Evolutionary conservation across 1,284 basidiomycete species (phyloP).

Genomic region (Schizopora paradoxa): DNA sequence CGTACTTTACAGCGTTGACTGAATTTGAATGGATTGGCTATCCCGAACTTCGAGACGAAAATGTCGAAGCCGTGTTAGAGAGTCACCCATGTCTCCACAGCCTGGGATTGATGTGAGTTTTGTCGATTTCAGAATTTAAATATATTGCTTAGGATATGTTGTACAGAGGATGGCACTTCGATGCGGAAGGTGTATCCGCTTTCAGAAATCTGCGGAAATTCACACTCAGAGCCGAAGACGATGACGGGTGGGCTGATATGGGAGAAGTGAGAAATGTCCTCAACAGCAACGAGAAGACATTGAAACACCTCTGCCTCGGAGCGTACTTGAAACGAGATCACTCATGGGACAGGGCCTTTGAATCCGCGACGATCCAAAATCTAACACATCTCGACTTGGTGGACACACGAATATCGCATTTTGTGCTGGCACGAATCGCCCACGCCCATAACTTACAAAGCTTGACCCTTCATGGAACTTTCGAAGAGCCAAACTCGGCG

Average conservation of each 20-base stretch:
- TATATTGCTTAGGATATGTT: not conserved
- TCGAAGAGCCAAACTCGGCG: constrained; percentile 52
- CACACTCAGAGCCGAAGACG: constrained; percentile 60
- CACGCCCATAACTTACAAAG: constrained; percentile 54
- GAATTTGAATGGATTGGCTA: constrained; percentile 72
- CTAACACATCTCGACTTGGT: constrained; percentile 63
- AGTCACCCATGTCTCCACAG: constrained; percentile 48
- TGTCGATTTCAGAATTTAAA: constrained; percentile 6
- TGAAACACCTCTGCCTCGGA: constrained; percentile 58
- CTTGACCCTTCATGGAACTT: constrained; percentile 58
- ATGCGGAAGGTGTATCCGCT: constrained; percentile 58
- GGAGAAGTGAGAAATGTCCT: constrained; percentile 59
- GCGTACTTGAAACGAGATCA: constrained; percentile 58
- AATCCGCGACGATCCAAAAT: constrained; percentile 53
- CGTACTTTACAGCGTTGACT: constrained; percentile 50
- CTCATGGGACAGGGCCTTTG: constrained; percentile 60
- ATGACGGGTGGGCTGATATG: constrained; percentile 63
- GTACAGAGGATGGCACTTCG: constrained; percentile 59
- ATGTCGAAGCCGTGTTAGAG: constrained; percentile 49
- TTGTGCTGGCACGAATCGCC: constrained; percentile 55
- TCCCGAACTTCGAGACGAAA: constrained; percentile 55
- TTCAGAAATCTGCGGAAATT: constrained; percentile 57
- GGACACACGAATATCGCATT: constrained; percentile 57
- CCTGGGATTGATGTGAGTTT: constrained; percentile 50
- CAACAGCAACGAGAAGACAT: constrained; percentile 49